Evolutionary conservation across 257 asterid genomes (phyloP).

Genomic region (Ehretia macrophylla): DNA sequence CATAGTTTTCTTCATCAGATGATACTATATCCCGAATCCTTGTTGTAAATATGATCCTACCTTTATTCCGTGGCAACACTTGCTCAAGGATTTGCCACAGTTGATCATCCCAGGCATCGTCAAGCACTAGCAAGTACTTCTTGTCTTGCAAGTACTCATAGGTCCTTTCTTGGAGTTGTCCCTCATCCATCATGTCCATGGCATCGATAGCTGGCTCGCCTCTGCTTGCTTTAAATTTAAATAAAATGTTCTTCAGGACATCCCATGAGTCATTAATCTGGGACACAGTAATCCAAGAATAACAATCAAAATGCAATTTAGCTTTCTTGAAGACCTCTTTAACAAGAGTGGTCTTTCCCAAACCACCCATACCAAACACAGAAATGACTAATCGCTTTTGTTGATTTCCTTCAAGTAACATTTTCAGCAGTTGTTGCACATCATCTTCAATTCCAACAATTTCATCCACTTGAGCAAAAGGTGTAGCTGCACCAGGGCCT

Average conservation of each 20-base stretch:
- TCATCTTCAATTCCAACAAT: slow-evolving; percentile 12
- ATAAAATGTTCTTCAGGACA: slow-evolving; percentile 7
- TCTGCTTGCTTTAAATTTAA: slow-evolving; percentile 2
- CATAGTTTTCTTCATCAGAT: slow-evolving; percentile 13
- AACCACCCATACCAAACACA: slow-evolving; percentile 19
- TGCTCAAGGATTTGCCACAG: slow-evolving; percentile 20
- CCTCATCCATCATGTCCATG: slow-evolving; percentile 12
- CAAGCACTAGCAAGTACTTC: slow-evolving; percentile 36
- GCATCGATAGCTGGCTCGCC: slow-evolving; percentile 1
- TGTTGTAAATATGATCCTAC: slow-evolving; percentile 36
- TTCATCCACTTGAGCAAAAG: slow-evolving; percentile 5
- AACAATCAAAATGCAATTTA: slow-evolving; percentile 10
- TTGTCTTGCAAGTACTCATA: slow-evolving; percentile 11
- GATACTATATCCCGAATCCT: slow-evolving; percentile 19
- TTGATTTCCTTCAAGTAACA: slow-evolving; percentile 10
- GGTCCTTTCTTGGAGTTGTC: slow-evolving; percentile 9
- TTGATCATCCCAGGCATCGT: slow-evolving; percentile 24
- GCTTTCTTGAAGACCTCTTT: slow-evolving; percentile 12
- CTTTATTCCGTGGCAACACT: slow-evolving; percentile 23
- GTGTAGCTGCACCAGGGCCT: slow-evolving; percentile 5
- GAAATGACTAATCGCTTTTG: slow-evolving; percentile 1
- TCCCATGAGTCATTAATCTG: neutral
- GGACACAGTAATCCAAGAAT: slow-evolving; percentile 19
- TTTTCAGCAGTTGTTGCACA: neutral
- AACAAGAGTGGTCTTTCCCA: slow-evolving; percentile 24